These are phyloP conservation scores for Hymenoscyphus fructigenus DNA, from an alignment of 2,329 filamentous ascomycete genomes.

Conservation along the genomic window DNA sequence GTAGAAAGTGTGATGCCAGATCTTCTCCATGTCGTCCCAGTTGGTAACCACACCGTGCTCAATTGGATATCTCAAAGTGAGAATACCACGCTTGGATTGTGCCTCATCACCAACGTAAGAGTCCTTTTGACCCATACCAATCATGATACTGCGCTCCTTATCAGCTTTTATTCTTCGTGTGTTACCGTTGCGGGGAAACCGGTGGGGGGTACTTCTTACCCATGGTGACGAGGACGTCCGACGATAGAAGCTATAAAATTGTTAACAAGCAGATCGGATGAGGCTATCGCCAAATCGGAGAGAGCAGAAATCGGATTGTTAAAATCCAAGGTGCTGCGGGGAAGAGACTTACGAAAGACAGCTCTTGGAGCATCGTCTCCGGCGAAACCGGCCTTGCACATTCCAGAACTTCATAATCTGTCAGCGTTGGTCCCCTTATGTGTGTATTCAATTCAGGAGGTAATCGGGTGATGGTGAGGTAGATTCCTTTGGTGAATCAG, in stretches of 20 bases:
- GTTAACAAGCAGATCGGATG: not conserved
- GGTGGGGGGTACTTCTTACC: constrained; percentile 62
- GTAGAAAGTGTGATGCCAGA: constrained; percentile 99
- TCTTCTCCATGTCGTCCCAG: constrained; percentile 99
- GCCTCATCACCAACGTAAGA: constrained; percentile 99
- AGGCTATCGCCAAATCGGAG: not conserved
- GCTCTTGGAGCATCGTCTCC: constrained; percentile 99
- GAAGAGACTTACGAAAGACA: constrained; percentile 92
- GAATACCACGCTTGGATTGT: constrained; percentile 99
- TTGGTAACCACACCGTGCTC: constrained; percentile 99
- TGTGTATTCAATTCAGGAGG: constrained; percentile 14
- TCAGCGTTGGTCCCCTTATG: constrained; percentile 25
- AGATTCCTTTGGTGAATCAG: constrained; percentile 14
- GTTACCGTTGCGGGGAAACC: constrained; percentile 22
- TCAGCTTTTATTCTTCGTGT: constrained; percentile 32
- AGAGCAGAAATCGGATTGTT: not conserved
- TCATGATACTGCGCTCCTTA: constrained; percentile 81
- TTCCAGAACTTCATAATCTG: constrained; percentile 77
- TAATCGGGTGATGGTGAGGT: constrained; percentile 16
- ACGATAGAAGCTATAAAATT: constrained; percentile 83
- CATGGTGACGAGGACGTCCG: constrained; percentile 99
- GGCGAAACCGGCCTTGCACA: constrained; percentile 99
- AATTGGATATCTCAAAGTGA: constrained; percentile 98
- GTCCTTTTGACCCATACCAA: constrained; percentile 99
- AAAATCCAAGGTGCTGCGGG: constrained; percentile 28